A percentile compares a stretch with the other conserved stretches of the same genome.
Conservation (phyloP, 129 eudicot genomes). For the Silybum marianum region DNA sequence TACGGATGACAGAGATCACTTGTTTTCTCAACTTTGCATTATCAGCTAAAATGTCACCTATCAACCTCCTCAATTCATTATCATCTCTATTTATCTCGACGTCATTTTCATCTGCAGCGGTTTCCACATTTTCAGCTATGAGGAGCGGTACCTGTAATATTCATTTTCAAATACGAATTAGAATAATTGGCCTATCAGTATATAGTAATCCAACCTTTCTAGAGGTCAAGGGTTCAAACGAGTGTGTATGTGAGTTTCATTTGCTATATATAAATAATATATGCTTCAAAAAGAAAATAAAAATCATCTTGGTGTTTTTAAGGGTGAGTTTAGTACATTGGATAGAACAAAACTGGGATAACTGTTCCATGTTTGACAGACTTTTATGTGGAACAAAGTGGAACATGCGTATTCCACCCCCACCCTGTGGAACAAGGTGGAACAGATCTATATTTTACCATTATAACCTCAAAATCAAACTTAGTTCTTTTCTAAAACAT, state of each 20-base stretch:
- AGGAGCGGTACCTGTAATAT: slow-evolving; percentile 56
- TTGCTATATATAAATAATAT: neutral
- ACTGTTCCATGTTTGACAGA: too few species aligned
- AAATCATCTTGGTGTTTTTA: neutral
- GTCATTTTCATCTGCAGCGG: slow-evolving; percentile 12
- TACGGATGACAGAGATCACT: slow-evolving; percentile 48
- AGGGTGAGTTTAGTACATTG: neutral
- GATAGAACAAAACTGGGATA: too few species aligned
- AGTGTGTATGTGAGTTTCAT: neutral
- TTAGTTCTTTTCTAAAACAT: too few species aligned
- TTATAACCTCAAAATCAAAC: too few species aligned
- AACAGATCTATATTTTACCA: too few species aligned
- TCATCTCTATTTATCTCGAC: slow-evolving; percentile 16
- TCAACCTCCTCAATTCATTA: slow-evolving; percentile 50
- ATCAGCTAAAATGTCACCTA: slow-evolving; percentile 49
- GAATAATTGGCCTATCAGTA: neutral
- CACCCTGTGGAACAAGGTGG: too few species aligned
- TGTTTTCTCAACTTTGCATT: slow-evolving; percentile 65
- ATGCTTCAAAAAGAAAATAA: neutral
- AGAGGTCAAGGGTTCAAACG: neutral
- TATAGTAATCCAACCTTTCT: neutral
- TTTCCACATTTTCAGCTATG: slow-evolving; percentile 31
- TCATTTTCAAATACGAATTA: neutral
- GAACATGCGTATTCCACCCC: too few species aligned
- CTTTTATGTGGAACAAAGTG: too few species aligned